A percentile compares a stretch with the other conserved stretches of the same genome.
Conservation (phyloP, 2,329 filamentous ascomycete species). For the Trichoderma sp. region DNA sequence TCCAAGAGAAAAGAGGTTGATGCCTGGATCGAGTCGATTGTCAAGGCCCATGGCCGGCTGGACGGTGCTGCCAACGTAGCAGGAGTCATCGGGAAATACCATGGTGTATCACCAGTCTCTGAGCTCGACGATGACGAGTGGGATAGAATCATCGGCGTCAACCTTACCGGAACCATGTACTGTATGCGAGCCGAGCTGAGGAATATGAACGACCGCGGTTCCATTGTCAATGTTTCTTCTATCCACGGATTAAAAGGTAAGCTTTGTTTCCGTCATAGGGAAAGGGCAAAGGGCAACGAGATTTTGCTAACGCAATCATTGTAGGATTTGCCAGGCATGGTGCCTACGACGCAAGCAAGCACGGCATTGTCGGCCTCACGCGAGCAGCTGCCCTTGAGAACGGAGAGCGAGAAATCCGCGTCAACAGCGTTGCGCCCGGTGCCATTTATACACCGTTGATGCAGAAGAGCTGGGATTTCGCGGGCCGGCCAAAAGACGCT, state of each 20-base stretch:
- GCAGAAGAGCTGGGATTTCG: constrained; percentile 45
- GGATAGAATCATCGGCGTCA: constrained; percentile 49
- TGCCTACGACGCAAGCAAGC: constrained; percentile 41
- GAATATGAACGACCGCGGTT: constrained; percentile 52
- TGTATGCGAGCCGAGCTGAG: constrained; percentile 48
- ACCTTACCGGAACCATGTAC: constrained; percentile 53
- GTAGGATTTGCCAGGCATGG: constrained; percentile 37
- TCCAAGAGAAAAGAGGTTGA: constrained; percentile 51
- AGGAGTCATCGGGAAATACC: constrained; percentile 49
- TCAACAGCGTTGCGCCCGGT: constrained; percentile 50
- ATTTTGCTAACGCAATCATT: neutral
- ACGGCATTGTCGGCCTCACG: constrained; percentile 40
- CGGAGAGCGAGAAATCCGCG: constrained; percentile 45
- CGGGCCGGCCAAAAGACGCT: constrained; percentile 38
- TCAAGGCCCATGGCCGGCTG: constrained; percentile 51
- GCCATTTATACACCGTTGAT: constrained; percentile 52
- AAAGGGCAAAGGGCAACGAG: no score
- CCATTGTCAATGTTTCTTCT: constrained; percentile 60
- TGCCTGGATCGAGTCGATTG: constrained; percentile 48
- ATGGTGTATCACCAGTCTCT: constrained; percentile 42
- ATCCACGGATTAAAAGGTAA: constrained; percentile 48
- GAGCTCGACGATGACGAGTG: constrained; percentile 50
- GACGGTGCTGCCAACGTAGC: constrained; percentile 58
- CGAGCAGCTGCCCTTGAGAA: constrained; percentile 38
- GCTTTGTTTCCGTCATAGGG: neutral